These are phyloP conservation scores for Dictyostelium discoideum DNA, from an alignment of 78 protist genomes.

Conservation along the genomic window DNA sequence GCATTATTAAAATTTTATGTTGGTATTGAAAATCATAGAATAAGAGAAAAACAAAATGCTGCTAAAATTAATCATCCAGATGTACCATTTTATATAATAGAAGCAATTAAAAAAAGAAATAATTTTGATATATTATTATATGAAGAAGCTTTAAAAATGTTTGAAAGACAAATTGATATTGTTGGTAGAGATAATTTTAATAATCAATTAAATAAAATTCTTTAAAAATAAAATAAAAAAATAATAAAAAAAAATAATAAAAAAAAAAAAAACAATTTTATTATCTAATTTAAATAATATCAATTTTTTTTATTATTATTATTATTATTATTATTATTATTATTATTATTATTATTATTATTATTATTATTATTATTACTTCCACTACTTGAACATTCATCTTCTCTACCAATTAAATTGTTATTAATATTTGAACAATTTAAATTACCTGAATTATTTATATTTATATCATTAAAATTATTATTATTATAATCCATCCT, in stretches of 20 bases:
- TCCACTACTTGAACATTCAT: not conserved
- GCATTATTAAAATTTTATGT: constrained; percentile 9
- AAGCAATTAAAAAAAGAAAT: too few species aligned
- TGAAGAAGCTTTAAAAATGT: constrained; percentile 25
- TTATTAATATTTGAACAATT: too few species aligned
- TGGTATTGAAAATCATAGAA: not conserved
- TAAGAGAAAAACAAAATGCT: not conserved
- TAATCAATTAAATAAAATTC: not conserved
- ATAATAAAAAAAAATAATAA: too few species aligned
- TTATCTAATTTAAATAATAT: too few species aligned
- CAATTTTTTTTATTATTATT: not conserved
- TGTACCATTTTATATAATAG: not conserved
- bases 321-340: not conserved
- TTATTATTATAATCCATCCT: not conserved
- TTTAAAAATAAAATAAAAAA: too few species aligned
- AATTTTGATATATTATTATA: not conserved
- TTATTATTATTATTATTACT: not conserved
- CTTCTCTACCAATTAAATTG: not conserved
- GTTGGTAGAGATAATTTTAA: constrained; percentile 32
- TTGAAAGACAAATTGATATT: constrained; percentile 46
- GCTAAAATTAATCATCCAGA: not conserved
- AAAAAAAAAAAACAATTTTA: too few species aligned
- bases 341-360: not conserved
- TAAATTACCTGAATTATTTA: too few species aligned
- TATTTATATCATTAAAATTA: too few species aligned